Base-by-base conservation (phyloP, 495 filamentous ascomycete genomes). In the Lindgomyces ingoldianus region DNA sequence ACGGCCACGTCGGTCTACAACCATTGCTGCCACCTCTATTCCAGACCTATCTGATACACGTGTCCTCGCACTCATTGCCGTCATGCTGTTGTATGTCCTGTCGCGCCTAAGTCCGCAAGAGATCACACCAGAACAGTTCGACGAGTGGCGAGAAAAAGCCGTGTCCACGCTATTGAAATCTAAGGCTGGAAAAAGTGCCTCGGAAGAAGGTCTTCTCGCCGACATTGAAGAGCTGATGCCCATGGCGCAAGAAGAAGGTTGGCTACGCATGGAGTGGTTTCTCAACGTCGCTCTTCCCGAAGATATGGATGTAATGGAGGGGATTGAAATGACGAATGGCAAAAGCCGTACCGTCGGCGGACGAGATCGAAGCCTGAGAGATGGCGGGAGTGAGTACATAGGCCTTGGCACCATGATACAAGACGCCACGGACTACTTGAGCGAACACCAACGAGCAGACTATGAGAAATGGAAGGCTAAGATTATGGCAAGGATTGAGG, bases 381-480 rank as follows among this genome's bases (percentile, higher is more conserved):
- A 48, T 26, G 39, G 26, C 9, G 64, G 65, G 67, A 36, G 76
- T 75, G 47, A 74, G 2, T 72, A 84, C 27, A 81, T 83, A 16
- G 83, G 84, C 57, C 68, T 87, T 24, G 89, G 89, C 14, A 91
- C 87, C 1, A 94, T 94, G 90, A 87, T 96, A 77, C 90, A 95
- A 74, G 87, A 89, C 61, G 81, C 84, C 45, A 86, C 91, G 57
- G 91, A 96, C 74, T 95, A 85, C 73, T 72, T 96, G 69, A 88
- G 87, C 57, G 86, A 89, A 22, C 79, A 83, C 51, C 86, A 86
- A 57, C 78, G 81, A 65, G 81, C 81, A 60, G 86, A 89, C 29
- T 96, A 87, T 74, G 71, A 77, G 22, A 75, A 77, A 19, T 97
- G 94, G 94, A 89, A 91, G 75, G 80, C 81, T 14, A 78, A 75